Conservation (phyloP, 306 rosid genomes). For the Cucurbita pepo region DNA sequence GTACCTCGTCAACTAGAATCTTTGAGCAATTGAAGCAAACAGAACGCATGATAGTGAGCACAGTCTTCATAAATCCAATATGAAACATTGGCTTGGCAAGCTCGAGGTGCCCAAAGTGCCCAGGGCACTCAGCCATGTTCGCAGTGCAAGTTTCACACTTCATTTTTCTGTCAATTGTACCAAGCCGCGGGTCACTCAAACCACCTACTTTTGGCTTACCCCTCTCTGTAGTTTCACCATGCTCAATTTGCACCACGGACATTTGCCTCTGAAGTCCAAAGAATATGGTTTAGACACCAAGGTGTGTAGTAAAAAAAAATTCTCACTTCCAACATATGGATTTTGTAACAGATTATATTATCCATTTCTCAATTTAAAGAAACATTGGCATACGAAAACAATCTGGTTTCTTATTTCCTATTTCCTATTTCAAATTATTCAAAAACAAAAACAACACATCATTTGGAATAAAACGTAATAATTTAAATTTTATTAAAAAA, state of each 20-base stretch:
- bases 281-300: not conserved
- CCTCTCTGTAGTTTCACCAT: conserved; percentile 75
- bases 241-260: conserved; percentile 93
- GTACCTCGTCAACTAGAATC: conserved; percentile 79
- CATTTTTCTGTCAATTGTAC: conserved; percentile 84
- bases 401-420: not conserved
- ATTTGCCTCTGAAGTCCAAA: conserved; percentile 79
- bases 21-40: conserved; percentile 97
- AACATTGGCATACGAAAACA: not conserved
- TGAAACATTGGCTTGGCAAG: conserved; percentile 98
- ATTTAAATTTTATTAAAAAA: not conserved
- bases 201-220: conserved; percentile 89
- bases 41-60: conserved; percentile 62
- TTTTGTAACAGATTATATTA: not conserved
- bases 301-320: not conserved
- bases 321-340: not conserved
- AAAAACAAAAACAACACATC: not conserved
- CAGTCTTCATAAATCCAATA: conserved; percentile 83
- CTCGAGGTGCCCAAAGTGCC: conserved; percentile 93
- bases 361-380: not conserved
- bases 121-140: conserved; percentile 94
- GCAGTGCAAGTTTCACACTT: conserved; percentile 96
- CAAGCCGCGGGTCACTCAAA: conserved; percentile 80
- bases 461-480: not conserved
- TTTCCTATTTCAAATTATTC: not conserved